Conservation (phyloP, 1,284 basidiomycete species). For the Anthracocystis walkeri region DNA sequence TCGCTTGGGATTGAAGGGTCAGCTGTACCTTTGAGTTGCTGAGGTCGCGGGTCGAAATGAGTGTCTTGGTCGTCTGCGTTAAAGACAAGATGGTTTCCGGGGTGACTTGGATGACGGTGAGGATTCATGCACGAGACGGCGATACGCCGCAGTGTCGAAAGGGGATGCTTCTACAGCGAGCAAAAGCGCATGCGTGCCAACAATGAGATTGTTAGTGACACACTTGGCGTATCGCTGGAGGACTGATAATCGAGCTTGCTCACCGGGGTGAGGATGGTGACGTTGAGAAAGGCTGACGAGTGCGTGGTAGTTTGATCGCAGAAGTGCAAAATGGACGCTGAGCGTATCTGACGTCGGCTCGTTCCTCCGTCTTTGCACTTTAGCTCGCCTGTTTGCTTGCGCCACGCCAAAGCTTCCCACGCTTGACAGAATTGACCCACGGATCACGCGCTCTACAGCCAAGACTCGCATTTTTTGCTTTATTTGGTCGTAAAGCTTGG, state of each 20-base stretch:
- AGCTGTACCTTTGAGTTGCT: not conserved
- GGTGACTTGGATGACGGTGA: not conserved
- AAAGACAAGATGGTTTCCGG: slow-evolving; percentile 16
- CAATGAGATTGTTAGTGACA: not conserved
- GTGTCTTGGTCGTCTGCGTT: not conserved
- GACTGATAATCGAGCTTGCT: not conserved
- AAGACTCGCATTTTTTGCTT: not conserved
- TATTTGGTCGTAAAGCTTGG: not conserved
- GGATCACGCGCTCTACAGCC: not conserved
- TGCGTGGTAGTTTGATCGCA: not conserved
- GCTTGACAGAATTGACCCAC: too few relatives aligned
- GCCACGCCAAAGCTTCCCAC: too few relatives aligned
- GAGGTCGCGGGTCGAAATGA: not conserved
- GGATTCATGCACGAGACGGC: slow-evolving; percentile 28
- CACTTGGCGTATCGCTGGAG: not conserved
- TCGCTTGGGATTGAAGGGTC: not conserved
- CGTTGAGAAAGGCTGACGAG: not conserved
- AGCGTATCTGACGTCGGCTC: too few relatives aligned
- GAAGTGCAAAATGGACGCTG: not conserved
- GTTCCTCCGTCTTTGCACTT: too few relatives aligned
- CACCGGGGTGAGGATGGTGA: not conserved
- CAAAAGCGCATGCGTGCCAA: slow-evolving; percentile 1
- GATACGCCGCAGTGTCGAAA: not conserved
- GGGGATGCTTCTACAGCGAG: slow-evolving; percentile 5
- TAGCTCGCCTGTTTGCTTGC: too few relatives aligned